Base-by-base conservation (phyloP, 192 early-diverging fungal genomes). In the Coemansia javaensis region DNA sequence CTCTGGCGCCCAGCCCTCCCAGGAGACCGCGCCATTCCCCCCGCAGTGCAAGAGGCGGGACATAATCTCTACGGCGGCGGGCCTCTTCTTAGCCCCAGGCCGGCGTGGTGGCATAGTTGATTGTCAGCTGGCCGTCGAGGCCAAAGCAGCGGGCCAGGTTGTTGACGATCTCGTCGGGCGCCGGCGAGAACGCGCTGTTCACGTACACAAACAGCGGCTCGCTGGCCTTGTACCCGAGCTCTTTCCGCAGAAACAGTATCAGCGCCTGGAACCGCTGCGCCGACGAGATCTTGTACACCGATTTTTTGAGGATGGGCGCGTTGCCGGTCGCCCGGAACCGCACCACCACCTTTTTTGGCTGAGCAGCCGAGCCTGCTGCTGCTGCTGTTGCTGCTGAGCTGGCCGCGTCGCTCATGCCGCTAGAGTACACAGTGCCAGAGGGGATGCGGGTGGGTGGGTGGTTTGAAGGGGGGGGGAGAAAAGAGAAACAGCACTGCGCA, bases 161-260 rank as follows among this genome's bases (percentile, higher is more conserved):
- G 7, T 78, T 70, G 4, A 96, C 83, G 22, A 82, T 80, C 68
- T 93, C 93, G 56, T 96, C 93, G 13, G 93, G 93, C 23, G 93
- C 81, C 9, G 93, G 93, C 11, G 91, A 85, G 65, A 96, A 96
- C n/a, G 91, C 88, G 56, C 85, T 88, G 59, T 91, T 93, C 14
- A 96, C 81, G 63, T 96, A 96, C 17, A 96, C 68, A 56, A 95
- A 91, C 89, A 89, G 53, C 13, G 85, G 82, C 49, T 92, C 90
- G 4, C 77, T 74, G 11, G 80, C 61, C 49, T 85, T 81, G 55
- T 85, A 89, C 24, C 81, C 77, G 18, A 95, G 78, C 59, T 96
- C 84, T 53, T 82, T 87, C 14, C 88, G 77, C 41, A 96, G 57
- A 48, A 96, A 96, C 42, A 80, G 60, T 20, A 90, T 91, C 4